Evolutionary conservation across 1,284 basidiomycete genomes (phyloP).

Genomic region (Sanghuangporus weigelae): DNA sequence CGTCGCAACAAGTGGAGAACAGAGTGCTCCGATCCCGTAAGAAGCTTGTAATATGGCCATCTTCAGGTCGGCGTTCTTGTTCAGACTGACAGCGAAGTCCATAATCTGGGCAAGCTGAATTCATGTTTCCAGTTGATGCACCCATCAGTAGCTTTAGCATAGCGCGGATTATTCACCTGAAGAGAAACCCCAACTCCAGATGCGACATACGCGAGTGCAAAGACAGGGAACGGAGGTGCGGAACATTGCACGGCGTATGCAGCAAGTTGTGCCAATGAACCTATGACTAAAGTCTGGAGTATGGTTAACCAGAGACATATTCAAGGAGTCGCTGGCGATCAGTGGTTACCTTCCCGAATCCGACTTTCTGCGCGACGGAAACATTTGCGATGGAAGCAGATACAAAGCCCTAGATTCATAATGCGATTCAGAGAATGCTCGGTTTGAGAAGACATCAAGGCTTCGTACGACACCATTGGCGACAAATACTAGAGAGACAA

Average conservation of each 20-base stretch:
- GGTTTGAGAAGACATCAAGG: background rate
- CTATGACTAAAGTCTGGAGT: background rate
- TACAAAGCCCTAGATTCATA: slow-evolving; percentile 39
- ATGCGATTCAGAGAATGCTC: background rate
- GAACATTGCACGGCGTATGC: slow-evolving; percentile 34
- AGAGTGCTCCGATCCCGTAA: slow-evolving; percentile 51
- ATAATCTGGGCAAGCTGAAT: slow-evolving; percentile 51
- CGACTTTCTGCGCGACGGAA: slow-evolving; percentile 43
- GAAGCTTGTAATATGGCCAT: slow-evolving; percentile 53
- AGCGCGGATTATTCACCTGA: slow-evolving; percentile 16
- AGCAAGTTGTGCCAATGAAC: slow-evolving; percentile 25
- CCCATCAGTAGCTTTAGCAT: background rate
- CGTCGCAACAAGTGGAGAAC: slow-evolving; percentile 57
- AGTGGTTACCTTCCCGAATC: slow-evolving; percentile 47
- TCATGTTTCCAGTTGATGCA: background rate
- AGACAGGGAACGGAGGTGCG: slow-evolving; percentile 36
- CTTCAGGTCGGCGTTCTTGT: slow-evolving; percentile 37
- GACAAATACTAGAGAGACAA: slow-evolving; percentile 55
- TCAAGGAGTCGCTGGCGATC: background rate
- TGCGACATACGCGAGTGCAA: slow-evolving; percentile 20
- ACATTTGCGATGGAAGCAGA: slow-evolving; percentile 44
- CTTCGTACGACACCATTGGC: slow-evolving; percentile 42
- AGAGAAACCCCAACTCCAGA: slow-evolving; percentile 19
- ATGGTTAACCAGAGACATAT: background rate
- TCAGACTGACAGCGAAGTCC: slow-evolving; percentile 44